A percentile compares a stretch with the other conserved stretches of the same genome.
phyloP scores from a whole-genome alignment of 164 flowering plant species.

The Aristolochia fimbriata region DNA sequence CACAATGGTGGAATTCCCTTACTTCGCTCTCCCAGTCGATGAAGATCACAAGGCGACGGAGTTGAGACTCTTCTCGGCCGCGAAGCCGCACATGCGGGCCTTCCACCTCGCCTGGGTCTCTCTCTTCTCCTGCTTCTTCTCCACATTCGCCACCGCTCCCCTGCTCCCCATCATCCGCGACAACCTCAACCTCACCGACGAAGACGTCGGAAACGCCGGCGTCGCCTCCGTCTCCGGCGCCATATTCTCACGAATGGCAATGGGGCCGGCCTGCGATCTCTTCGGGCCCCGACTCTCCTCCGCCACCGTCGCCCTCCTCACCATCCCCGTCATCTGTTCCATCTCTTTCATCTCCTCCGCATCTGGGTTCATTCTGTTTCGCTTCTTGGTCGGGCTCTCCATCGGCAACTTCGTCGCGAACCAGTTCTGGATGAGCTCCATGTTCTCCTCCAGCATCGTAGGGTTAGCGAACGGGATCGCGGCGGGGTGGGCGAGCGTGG shows the following conservation, averaged over 20 bases:
- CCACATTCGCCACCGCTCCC: conserved; percentile 77
- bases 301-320: conserved; percentile 47
- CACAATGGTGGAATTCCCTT: too few relatives aligned
- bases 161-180: conserved; percentile 73
- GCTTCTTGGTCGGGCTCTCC: conserved; percentile 79
- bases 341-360: conserved; percentile 35
- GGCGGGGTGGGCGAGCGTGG: conserved; percentile 86
- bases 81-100: conserved; percentile 73
- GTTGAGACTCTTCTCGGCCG: conserved; percentile 33
- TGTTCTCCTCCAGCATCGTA: conserved; percentile 58
- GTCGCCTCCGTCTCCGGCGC: conserved; percentile 80
- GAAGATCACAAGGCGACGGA: conserved; percentile 69
- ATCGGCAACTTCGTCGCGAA: conserved; percentile 75
- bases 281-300: conserved; percentile 73
- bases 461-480: conserved; percentile 71
- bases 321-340: conserved; percentile 59
- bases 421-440: conserved; percentile 91
- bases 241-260: conserved; percentile 54
- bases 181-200: conserved; percentile 60
- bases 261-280: conserved; percentile 81
- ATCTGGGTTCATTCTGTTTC: conserved; percentile 42
- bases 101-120: conserved; percentile 82
- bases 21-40: conserved; percentile 60
- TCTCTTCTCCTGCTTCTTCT: conserved; percentile 74
- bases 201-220: conserved; percentile 76